Base-by-base conservation (phyloP, 805 yeast genomes). In the Candida pseudofarinosa region DNA sequence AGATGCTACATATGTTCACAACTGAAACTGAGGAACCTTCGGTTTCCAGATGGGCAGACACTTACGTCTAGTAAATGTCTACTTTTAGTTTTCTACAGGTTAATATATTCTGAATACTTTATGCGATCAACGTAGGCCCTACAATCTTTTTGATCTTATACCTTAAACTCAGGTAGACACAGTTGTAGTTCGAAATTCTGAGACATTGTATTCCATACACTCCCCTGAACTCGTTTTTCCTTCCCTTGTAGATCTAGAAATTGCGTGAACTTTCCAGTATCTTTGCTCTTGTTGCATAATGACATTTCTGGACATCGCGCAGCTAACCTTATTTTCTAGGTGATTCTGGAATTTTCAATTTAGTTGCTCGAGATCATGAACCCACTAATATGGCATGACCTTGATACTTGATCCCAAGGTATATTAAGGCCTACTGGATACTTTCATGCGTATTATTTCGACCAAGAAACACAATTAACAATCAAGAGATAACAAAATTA, bases 1-100 rank as follows among this genome's bases (percentile, higher is more conserved):
- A 42, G 99, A 93, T 67, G 98, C 99, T 8, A 84, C 95, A 18
- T 90, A 83, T 54, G 69, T 80, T 28, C 54, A 44, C 31, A 37
- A 33, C 16, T 45, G 40, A 23, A n/a, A 20, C n/a, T n/a, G n/a
- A 14, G 17, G 12, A 5, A 5, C 16, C 28, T 23, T 23, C 28
- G 28, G 28, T 10, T 23, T 10, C 28, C 10, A 7, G 6, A 23
- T 23, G 10, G 6, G 28, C 28, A 23, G 28, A 10, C 10, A 23
- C n/a, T n/a, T n/a, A n/a, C n/a, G n/a, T n/a, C n/a, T n/a, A n/a
- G n/a, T n/a, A n/a, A n/a, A n/a, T n/a, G n/a, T n/a, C n/a, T n/a
- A n/a, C n/a, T n/a, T n/a, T n/a, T n/a, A n/a, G n/a, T n/a, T n/a
- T n/a, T n/a, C n/a, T n/a, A n/a, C n/a, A n/a, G n/a, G n/a, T n/a